Conservation (phyloP, 441 rosid genomes). For the Syzygium malaccense region DNA sequence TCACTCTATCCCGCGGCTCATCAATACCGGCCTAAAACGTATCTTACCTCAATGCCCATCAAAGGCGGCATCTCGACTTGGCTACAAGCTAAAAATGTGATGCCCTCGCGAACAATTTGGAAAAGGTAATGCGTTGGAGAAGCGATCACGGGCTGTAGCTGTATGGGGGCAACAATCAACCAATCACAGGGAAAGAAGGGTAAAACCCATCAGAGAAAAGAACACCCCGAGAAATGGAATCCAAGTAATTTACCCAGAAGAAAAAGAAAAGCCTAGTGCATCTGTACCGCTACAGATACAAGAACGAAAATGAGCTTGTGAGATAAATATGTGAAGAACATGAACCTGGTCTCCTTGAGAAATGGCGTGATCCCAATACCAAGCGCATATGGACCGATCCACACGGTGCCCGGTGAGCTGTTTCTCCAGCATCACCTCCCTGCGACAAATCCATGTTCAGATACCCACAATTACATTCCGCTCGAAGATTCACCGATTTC, state of each 20-base stretch:
- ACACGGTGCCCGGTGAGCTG: conserved; percentile 94
- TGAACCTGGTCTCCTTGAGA: conserved; percentile 52
- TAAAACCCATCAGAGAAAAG: not conserved
- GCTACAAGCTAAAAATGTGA: conserved; percentile 88
- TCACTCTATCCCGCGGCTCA: not conserved
- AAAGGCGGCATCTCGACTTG: conserved; percentile 98
- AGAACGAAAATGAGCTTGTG: not conserved
- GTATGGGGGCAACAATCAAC: not conserved
- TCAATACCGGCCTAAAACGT: not conserved
- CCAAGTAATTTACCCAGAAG: not conserved
- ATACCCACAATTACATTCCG: not conserved
- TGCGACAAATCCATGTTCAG: conserved; percentile 11
- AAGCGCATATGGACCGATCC: conserved; percentile 87
- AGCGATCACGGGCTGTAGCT: conserved; percentile 85
- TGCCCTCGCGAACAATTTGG: conserved; percentile 81
- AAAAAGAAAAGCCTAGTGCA: not conserved
- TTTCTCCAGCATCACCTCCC: conserved; percentile 96
- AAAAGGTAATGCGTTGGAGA: conserved; percentile 94
- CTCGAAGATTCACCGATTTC: not conserved
- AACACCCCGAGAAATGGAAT: not conserved
- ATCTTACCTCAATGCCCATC: conserved; percentile 86
- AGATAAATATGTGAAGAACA: conserved; percentile 34
- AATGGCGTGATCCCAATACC: conserved; percentile 87
- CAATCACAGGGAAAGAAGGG: not conserved
- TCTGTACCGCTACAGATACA: not conserved